Evolutionary conservation across 208 protist genomes (phyloP).

Genomic region (Leishmania turanica): DNA sequence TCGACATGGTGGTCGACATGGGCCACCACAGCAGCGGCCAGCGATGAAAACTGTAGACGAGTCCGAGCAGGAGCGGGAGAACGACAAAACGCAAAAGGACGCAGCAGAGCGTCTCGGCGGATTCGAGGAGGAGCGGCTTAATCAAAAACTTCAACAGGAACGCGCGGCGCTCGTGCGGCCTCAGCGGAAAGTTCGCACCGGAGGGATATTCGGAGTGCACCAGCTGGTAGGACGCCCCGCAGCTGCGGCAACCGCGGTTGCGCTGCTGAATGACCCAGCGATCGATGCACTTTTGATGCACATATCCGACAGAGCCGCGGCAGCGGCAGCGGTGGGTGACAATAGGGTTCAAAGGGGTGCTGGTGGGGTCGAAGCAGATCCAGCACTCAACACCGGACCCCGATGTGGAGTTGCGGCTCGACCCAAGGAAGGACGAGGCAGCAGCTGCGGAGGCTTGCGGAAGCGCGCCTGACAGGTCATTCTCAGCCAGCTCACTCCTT

Average conservation of each 20-base stretch:
- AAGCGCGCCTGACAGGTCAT: background rate
- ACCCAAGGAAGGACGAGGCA: background rate
- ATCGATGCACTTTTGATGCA: slow-evolving; percentile 76
- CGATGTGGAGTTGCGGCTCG: background rate
- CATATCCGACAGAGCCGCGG: slow-evolving; percentile 56
- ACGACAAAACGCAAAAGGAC: slow-evolving; percentile 33
- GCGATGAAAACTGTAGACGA: slow-evolving; percentile 27
- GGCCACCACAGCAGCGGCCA: slow-evolving; percentile 14
- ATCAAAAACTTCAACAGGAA: slow-evolving; percentile 21
- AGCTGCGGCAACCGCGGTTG: slow-evolving; percentile 55
- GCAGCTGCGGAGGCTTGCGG: background rate
- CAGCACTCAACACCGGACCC: slow-evolving; percentile 47
- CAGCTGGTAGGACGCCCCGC: slow-evolving; percentile 49
- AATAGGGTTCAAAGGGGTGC: slow-evolving; percentile 46
- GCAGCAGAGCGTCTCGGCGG: slow-evolving; percentile 11
- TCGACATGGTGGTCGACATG: background rate
- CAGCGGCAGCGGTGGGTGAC: slow-evolving; percentile 58
- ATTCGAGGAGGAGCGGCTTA: slow-evolving; percentile 21
- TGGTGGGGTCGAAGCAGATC: slow-evolving; percentile 60
- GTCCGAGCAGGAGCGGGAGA: slow-evolving; percentile 29
- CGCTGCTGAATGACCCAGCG: slow-evolving; percentile 62
- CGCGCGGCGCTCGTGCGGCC: slow-evolving; percentile 9
- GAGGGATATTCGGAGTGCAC: slow-evolving; percentile 32
- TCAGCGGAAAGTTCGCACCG: slow-evolving; percentile 15
- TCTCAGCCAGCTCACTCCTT: background rate